Evolutionary conservation across 202 grass and related monocot species (phyloP).

Genomic region (Miscanthus sacchariflorus): DNA sequence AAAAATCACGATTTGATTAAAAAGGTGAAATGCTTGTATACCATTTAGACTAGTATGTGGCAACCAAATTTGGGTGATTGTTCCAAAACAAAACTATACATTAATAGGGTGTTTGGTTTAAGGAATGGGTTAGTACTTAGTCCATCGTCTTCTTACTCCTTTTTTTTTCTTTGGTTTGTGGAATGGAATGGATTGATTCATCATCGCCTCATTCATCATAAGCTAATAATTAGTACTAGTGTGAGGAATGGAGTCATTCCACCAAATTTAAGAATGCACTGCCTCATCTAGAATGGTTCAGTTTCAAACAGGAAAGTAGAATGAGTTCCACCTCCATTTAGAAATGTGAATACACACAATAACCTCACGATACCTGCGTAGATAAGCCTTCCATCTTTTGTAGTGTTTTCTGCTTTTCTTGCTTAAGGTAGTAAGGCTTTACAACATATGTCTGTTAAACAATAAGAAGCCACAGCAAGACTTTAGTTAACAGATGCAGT

Average conservation of each 20-base stretch:
- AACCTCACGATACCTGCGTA: slow-evolving; percentile 62
- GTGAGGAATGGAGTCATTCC: not conserved
- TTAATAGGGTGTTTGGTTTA: not conserved
- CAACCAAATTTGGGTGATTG: slow-evolving; percentile 2
- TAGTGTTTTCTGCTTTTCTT: slow-evolving; percentile 72
- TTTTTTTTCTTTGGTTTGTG: not conserved
- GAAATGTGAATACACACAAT: slow-evolving; percentile 42
- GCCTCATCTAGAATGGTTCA: not conserved
- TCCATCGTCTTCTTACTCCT: not conserved
- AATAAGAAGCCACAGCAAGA: slow-evolving; percentile 42
- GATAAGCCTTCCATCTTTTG: slow-evolving; percentile 78
- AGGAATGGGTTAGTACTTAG: not conserved
- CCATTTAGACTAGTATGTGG: slow-evolving; percentile 34
- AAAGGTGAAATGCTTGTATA: slow-evolving; percentile 21
- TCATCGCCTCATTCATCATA: not conserved
- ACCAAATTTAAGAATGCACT: not conserved
- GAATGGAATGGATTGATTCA: not conserved
- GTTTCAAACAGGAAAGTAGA: slow-evolving; percentile 37
- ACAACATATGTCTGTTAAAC: slow-evolving; percentile 78
- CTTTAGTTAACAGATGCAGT: slow-evolving; percentile 39
- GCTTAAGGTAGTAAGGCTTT: slow-evolving; percentile 80
- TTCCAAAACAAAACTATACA: slow-evolving; percentile 42
- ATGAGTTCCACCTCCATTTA: not conserved
- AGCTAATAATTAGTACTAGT: not conserved
- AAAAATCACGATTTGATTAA: slow-evolving; percentile 15